Conservation (phyloP, 257 asterid genomes). For the Nicotiana knightiana region DNA sequence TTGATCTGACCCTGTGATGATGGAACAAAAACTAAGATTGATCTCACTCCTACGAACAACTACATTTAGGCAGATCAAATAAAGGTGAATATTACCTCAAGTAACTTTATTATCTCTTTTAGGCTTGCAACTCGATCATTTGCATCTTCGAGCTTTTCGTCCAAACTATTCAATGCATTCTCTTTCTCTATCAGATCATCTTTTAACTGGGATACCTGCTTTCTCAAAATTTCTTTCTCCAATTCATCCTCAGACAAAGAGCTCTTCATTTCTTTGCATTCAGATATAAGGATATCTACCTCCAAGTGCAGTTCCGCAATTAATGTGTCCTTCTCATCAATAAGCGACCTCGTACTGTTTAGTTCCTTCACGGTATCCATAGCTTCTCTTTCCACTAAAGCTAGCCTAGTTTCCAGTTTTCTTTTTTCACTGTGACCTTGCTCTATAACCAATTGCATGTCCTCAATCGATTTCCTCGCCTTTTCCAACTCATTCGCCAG, state of each 20-base stretch:
- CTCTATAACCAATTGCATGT: constrained; percentile 38
- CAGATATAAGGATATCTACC: constrained; percentile 42
- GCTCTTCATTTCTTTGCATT: constrained; percentile 34
- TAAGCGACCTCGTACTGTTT: constrained; percentile 22
- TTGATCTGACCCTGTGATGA: constrained; percentile 53
- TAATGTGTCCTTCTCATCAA: constrained; percentile 50
- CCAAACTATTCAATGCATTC: constrained; percentile 46
- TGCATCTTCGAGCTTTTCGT: constrained; percentile 48
- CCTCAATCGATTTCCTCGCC: constrained; percentile 34
- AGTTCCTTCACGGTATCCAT: constrained; percentile 35
- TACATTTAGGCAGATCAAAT: background rate
- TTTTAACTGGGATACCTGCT: constrained; percentile 40
- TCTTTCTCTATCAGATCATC: constrained; percentile 52
- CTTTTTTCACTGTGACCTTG: constrained; percentile 40
- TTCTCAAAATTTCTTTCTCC: constrained; percentile 67
- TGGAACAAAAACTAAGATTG: background rate
- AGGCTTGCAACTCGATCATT: constrained; percentile 36
- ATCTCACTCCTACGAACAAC: background rate
- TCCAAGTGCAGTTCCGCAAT: constrained; percentile 38
- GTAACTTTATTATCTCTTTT: constrained; percentile 65
- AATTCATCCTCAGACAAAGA: constrained; percentile 30
- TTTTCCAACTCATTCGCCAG: constrained; percentile 42
- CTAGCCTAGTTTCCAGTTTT: constrained; percentile 40
- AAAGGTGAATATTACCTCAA: constrained; percentile 58
- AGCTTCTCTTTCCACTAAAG: constrained; percentile 33